Evolutionary conservation across 192 early-diverging fungal genomes (phyloP).

Genomic region (Phycomyces nitens): DNA sequence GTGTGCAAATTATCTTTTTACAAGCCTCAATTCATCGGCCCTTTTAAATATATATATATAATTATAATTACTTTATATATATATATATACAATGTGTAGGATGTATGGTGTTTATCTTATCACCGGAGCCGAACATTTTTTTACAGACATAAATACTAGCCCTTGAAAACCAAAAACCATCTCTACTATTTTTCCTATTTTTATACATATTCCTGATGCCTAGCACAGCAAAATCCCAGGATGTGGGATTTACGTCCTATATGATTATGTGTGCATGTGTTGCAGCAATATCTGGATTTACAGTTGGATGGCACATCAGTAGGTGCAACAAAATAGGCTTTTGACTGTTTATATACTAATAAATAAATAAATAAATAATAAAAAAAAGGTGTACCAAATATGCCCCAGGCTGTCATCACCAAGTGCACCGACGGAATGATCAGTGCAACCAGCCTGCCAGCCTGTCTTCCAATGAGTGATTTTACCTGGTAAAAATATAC

Average conservation of each 20-base stretch:
- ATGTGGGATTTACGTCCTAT: slow-evolving; percentile 24
- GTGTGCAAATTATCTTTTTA: not conserved
- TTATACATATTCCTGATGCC: slow-evolving; percentile 6
- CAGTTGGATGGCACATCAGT: slow-evolving; percentile 33
- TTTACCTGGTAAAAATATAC: slow-evolving; percentile 29
- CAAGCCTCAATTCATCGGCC: too few relatives aligned
- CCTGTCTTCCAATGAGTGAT: slow-evolving; percentile 35
- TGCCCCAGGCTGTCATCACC: slow-evolving; percentile 25
- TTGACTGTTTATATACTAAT: not conserved
- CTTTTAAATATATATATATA: too few relatives aligned
- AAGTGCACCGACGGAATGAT: slow-evolving; percentile 22
- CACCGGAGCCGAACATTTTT: not conserved
- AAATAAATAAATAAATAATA: not conserved
- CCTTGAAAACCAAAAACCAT: too few relatives aligned
- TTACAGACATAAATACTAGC: too few relatives aligned
- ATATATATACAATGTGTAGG: too few relatives aligned
- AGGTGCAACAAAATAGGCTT: slow-evolving; percentile 1
- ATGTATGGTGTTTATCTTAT: not conserved
- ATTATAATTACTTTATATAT: too few relatives aligned
- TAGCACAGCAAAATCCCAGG: slow-evolving; percentile 18
- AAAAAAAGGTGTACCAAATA: slow-evolving; percentile 36
- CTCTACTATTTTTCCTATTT: too few relatives aligned
- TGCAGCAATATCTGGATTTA: slow-evolving; percentile 33
- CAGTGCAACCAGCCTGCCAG: slow-evolving; percentile 11
- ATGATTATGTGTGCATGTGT: slow-evolving; percentile 24